A percentile compares a stretch with the other conserved stretches of the same genome.
Conservation (phyloP, 805 yeast species). For the Zygoascus tannicola region DNA sequence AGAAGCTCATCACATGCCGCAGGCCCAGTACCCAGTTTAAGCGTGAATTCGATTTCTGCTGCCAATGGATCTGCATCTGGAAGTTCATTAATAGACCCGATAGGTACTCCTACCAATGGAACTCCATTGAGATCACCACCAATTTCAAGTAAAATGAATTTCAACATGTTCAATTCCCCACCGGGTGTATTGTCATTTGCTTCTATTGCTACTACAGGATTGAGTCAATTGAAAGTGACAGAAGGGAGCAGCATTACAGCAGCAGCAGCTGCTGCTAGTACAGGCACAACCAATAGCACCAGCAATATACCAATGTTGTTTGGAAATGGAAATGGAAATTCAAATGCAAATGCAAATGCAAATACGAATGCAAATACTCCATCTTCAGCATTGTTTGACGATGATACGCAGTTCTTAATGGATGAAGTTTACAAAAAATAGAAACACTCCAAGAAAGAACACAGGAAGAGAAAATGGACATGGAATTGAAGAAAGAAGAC, state of each 20-base stretch:
- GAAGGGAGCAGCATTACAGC: slow-evolving; percentile 1
- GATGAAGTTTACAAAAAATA: slow-evolving; percentile 14
- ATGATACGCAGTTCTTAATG: slow-evolving; percentile 21
- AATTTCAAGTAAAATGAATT: not conserved
- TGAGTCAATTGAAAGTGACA: no score
- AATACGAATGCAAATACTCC: not conserved
- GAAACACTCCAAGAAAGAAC: not conserved
- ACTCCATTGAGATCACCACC: not conserved
- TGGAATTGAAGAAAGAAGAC: not conserved
- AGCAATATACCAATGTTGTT: no score
- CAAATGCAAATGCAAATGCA: slow-evolving; percentile 2
- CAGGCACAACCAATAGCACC: not conserved
- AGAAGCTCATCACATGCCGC: slow-evolving; percentile 8
- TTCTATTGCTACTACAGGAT: not conserved
- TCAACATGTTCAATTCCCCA: slow-evolving; percentile 2
- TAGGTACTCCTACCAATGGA: slow-evolving; percentile 1
- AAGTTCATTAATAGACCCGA: not conserved
- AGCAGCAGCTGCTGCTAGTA: not conserved
- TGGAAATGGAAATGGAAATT: no score
- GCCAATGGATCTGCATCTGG: not conserved
- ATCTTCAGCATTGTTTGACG: slow-evolving; percentile 5
- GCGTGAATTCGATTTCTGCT: not conserved
- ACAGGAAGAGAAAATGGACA: not conserved
- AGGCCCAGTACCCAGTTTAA: not conserved
- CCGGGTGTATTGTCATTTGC: not conserved